Evolutionary conservation across 1,284 basidiomycete genomes (phyloP), one percentile per base, ranked within the genome.

Genomic region (Sphagnurus paluster): DNA sequence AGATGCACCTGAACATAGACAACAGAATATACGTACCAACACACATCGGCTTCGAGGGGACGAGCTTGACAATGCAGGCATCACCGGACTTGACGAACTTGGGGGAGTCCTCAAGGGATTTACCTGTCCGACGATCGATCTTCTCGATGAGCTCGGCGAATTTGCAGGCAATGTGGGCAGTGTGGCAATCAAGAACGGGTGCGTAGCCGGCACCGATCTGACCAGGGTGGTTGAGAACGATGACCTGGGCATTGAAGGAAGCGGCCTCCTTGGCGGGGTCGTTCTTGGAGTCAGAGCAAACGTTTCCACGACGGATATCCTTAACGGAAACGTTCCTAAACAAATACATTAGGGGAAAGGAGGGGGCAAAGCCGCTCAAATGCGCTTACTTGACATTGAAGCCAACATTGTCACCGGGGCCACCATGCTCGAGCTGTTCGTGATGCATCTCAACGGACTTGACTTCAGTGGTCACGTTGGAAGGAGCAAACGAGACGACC

Each of bases 361-460:
- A 1, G 14, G 10, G 5, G 6, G 14, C 45, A 41, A 50, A 35
- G 39, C 53, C 39, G 10, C 11, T 6, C 6, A 4, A 13, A 2
- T 25, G 13, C 2, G 69, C 84, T 41, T 58, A 88, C 87, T 93
- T 93, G 81, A 96, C 90, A 79, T 93, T 93, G 86, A 96, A 96
- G 56, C 93, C 95, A 68, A 98, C 95, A 76, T 99, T 99, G 86
- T 99, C 96, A 84, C 97, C 97, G 54, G 96, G 96, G 55, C 81
- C 65, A 80, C 97, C 97, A 76, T 93, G 82, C 69, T 82, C 82
- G 72, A 99, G 93, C 75, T 96, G 93, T 76, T 99, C 96, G 90
- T 98, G 96, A 77, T 99, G 97, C 97, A 99, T 99, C 81, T 99
- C 96, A 72, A 99, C 96, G 60, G 93, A 98, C 87, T 98, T 98